Conservation (phyloP, 139 green algal genomes). For the Closterium sp. region DNA sequence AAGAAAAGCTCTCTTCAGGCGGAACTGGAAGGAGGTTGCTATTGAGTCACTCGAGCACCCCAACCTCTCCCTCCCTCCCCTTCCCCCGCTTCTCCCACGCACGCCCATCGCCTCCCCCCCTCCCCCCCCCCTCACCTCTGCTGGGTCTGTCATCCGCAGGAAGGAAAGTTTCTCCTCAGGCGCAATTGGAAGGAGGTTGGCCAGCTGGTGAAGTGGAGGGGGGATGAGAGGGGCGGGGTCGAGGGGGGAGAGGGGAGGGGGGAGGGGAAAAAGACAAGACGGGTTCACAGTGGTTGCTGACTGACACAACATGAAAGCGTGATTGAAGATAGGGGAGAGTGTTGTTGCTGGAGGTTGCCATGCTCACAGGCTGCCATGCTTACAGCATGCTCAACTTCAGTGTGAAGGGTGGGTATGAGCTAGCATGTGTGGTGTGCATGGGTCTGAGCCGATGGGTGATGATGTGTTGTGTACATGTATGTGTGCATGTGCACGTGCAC, state of each 20-base stretch:
- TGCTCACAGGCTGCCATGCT: no score
- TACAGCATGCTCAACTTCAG: no score
- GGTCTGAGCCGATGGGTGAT: background rate
- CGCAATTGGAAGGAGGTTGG: slow-evolving; percentile 8
- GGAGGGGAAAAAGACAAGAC: background rate
- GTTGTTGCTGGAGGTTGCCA: no score
- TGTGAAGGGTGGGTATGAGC: no score
- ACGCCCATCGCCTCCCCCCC: background rate
- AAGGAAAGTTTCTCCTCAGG: slow-evolving; percentile 10
- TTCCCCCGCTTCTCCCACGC: background rate
- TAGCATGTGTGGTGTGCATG: background rate
- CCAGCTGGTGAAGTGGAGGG: background rate
- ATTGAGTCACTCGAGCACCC: no score
- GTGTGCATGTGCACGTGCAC: background rate
- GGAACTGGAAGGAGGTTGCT: no score
- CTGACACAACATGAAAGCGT: no score
- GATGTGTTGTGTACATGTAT: background rate
- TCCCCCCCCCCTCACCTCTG: background rate
- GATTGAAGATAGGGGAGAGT: no score
- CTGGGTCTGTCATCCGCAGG: slow-evolving; percentile 12
- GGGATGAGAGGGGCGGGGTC: background rate
- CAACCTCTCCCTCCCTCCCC: background rate
- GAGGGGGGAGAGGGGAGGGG: no score
- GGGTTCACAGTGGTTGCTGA: no score
- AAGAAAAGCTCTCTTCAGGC: no score